phyloP scores from a whole-genome alignment of 805 yeast species.

The Ogataea wickerhamii region DNA sequence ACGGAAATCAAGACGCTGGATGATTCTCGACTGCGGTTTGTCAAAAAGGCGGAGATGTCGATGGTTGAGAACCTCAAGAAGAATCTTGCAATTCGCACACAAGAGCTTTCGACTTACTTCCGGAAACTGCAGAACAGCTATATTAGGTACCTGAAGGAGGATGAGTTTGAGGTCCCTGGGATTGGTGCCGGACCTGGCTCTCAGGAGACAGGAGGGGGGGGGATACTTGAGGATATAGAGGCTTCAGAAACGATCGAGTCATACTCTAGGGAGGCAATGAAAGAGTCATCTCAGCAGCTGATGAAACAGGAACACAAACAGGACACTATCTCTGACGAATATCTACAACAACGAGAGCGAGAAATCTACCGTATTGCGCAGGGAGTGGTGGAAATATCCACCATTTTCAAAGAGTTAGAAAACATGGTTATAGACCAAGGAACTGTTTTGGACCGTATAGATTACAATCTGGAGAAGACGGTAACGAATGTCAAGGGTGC shows the following conservation, averaged over 20 bases:
- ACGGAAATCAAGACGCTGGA: conserved; percentile 63
- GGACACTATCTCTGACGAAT: conserved; percentile 36
- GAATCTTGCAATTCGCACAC: conserved; percentile 80
- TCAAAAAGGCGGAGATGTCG: conserved; percentile 46
- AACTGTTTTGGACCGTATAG: conserved; percentile 87
- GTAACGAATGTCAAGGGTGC: conserved; percentile 72
- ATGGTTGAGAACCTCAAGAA: conserved; percentile 80
- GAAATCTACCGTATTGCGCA: conserved; percentile 90
- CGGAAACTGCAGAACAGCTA: conserved; percentile 87
- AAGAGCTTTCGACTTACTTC: conserved; percentile 70
- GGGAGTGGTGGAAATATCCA: conserved; percentile 90
- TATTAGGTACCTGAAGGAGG: conserved; percentile 77
- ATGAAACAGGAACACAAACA: conserved; percentile 32
- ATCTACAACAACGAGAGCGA: conserved; percentile 70
- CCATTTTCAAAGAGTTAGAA: conserved; percentile 91
- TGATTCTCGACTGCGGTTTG: conserved; percentile 35
- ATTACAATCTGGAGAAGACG: conserved; percentile 83
- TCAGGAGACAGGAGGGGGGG: conserved; percentile 5
- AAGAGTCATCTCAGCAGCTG: conserved; percentile 42
- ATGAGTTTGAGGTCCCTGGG: conserved; percentile 51
- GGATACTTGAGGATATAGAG: conserved; percentile 30
- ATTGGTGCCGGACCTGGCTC: neutral
- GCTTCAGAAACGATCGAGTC: conserved; percentile 41
- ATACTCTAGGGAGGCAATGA: conserved; percentile 51
- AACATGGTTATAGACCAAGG: conserved; percentile 93